Evolutionary conservation across 2,329 filamentous ascomycete species (phyloP).

Genomic region (Bipolaris oryzae): DNA sequence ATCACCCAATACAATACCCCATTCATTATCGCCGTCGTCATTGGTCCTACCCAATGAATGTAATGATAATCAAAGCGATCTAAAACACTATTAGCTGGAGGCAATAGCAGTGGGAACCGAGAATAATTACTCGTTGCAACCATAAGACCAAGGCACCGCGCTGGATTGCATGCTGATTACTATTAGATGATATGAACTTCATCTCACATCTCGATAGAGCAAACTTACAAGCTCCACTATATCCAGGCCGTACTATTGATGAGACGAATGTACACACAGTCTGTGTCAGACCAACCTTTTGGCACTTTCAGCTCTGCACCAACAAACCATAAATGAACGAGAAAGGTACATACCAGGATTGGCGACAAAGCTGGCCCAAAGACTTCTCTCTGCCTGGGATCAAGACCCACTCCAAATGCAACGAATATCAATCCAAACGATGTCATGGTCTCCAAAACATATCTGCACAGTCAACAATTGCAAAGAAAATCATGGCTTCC

Average conservation of each 20-base stretch:
- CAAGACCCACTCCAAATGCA: conserved; percentile 60
- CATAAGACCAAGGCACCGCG: conserved; percentile 47
- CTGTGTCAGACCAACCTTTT: conserved; percentile 33
- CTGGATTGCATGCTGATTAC: conserved; percentile 40
- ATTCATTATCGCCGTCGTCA: neutral
- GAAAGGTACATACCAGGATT: conserved; percentile 52
- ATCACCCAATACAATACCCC: neutral
- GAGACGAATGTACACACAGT: conserved; percentile 37
- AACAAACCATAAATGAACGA: neutral
- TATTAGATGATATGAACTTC: neutral
- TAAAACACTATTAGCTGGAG: conserved; percentile 5
- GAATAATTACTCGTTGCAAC: conserved; percentile 24
- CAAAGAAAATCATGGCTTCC: neutral
- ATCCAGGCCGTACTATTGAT: conserved; percentile 37
- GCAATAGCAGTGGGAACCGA: neutral
- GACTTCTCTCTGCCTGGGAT: conserved; percentile 57
- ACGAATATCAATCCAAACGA: conserved; percentile 57
- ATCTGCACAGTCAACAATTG: conserved; percentile 24
- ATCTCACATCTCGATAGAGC: neutral
- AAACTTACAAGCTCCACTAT: conserved; percentile 40
- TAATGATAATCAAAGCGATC: conserved; percentile 44
- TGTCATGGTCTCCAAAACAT: conserved; percentile 57
- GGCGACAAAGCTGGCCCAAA: conserved; percentile 59
- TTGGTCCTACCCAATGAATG: conserved; percentile 15
- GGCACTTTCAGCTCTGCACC: neutral